Evolutionary conservation across 2,329 filamentous ascomycete genomes (phyloP).

Genomic region (Huntiella bhutanensis): DNA sequence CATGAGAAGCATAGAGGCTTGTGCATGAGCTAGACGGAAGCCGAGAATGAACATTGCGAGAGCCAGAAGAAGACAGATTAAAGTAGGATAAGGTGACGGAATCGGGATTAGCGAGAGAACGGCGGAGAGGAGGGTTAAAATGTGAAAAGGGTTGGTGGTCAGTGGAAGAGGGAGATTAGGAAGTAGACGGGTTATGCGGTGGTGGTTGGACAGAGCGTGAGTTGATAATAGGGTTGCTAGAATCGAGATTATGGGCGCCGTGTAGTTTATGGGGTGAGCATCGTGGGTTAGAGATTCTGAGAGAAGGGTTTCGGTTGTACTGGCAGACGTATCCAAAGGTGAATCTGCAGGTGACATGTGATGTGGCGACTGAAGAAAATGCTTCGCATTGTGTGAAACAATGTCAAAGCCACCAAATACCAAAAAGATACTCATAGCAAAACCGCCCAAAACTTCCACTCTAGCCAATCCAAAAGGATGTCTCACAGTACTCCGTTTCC

Average conservation of each 20-base stretch:
- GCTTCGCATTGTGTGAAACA: slow-evolving; percentile 81
- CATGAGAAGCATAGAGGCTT: slow-evolving; percentile 93
- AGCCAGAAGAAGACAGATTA: slow-evolving; percentile 69
- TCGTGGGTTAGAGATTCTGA: slow-evolving; percentile 46
- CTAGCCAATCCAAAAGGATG: slow-evolving; percentile 89
- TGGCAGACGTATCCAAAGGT: slow-evolving; percentile 14
- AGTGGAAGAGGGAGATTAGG: slow-evolving; percentile 63
- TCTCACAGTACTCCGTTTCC: slow-evolving; percentile 78
- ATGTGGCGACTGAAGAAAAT: slow-evolving; percentile 39
- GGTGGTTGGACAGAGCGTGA: slow-evolving; percentile 74
- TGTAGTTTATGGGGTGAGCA: slow-evolving; percentile 57
- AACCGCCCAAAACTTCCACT: slow-evolving; percentile 82
- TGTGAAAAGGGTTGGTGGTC: slow-evolving; percentile 88
- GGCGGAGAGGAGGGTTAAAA: slow-evolving; percentile 79
- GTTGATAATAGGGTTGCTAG: slow-evolving; percentile 69
- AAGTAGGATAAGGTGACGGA: slow-evolving; percentile 40
- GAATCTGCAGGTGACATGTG: not conserved
- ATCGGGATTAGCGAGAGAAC: slow-evolving; percentile 46
- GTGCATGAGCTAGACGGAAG: slow-evolving; percentile 60
- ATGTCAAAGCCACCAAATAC: slow-evolving; percentile 96
- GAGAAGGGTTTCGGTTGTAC: not conserved
- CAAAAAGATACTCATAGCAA: slow-evolving; percentile 87
- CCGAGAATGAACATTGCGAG: slow-evolving; percentile 78
- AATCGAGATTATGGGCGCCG: slow-evolving; percentile 66
- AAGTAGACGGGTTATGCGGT: slow-evolving; percentile 63